Percentiles rank a stretch among this genome's conserved stretches.
Evolutionary conservation across 1,139 yeast species (phyloP).

Genomic region (Yamadazyma songkhlaensis): DNA sequence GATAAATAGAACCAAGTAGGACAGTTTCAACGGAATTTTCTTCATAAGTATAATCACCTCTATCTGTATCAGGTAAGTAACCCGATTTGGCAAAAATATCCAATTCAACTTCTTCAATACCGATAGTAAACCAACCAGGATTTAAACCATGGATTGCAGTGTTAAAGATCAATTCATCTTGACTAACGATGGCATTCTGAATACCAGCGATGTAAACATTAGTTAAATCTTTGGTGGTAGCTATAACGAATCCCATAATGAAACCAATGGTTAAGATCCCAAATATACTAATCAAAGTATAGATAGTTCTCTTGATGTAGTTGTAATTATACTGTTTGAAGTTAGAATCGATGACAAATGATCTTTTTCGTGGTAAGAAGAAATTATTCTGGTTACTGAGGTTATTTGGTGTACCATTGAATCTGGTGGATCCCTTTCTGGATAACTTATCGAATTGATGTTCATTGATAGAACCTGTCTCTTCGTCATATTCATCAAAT

Average conservation of each 20-base stretch:
- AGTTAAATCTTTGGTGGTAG: conserved; percentile 82
- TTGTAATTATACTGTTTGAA: conserved; percentile 22
- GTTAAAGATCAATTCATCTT: conserved; percentile 82
- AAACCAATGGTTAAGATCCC: conserved; percentile 68
- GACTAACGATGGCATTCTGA: conserved; percentile 72
- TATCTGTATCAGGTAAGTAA: conserved; percentile 28
- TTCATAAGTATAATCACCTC: conserved; percentile 2
- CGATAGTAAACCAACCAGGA: conserved; percentile 79
- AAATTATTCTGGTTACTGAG: conserved; percentile 18
- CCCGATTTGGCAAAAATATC: conserved; percentile 87
- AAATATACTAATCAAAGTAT: conserved; percentile 52
- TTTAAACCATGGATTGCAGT: conserved; percentile 76
- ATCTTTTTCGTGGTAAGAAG: conserved; percentile 30
- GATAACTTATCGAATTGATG: conserved; percentile 20
- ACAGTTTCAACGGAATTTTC: conserved; percentile 56
- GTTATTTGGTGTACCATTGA: conserved; percentile 12
- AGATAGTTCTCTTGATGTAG: conserved; percentile 51
- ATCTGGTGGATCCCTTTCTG: conserved; percentile 12
- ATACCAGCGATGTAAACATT: conserved; percentile 59
- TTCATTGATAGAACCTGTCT: conserved; percentile 16
- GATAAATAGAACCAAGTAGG: conserved; percentile 65
- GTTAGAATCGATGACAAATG: conserved; percentile 15
- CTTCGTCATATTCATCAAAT: conserved; percentile 43
- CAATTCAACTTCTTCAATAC: conserved; percentile 64
- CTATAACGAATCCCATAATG: conserved; percentile 76